Evolutionary conservation across 2,329 filamentous ascomycete species (phyloP).

Genomic region (Aspergillus pseudoglaucus): DNA sequence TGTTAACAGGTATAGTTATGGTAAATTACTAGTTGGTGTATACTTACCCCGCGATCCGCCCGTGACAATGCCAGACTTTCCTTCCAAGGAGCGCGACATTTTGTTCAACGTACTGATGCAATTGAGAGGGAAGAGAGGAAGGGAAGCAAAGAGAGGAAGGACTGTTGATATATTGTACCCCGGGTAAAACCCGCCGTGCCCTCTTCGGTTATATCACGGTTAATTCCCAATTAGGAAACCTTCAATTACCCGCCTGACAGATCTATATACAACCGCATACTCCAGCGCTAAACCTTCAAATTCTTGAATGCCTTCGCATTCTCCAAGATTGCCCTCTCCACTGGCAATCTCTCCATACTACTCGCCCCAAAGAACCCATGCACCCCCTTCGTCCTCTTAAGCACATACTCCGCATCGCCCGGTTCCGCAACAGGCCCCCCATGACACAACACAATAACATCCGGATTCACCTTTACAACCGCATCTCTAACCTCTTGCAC

Average conservation of each 20-base stretch:
- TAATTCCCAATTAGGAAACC: conserved; percentile 21
- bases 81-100: conserved; percentile 48
- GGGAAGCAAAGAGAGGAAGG: not conserved
- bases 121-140: not conserved
- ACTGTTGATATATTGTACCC: not conserved
- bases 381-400: conserved; percentile 55
- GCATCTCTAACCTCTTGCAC: conserved; percentile 61
- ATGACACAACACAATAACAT: conserved; percentile 63
- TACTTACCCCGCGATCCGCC: conserved; percentile 66
- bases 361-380: conserved; percentile 68
- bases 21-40: conserved; percentile 1
- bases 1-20: conserved; percentile 3
- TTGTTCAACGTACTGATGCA: not conserved
- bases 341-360: conserved; percentile 61
- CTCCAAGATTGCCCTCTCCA: conserved; percentile 59
- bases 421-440: conserved; percentile 62
- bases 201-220: conserved; percentile 4
- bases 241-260: not conserved
- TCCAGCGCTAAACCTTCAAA: conserved; percentile 16
- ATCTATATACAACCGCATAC: not conserved
- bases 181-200: not conserved
- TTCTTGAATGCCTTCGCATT: conserved; percentile 52
- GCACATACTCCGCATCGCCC: conserved; percentile 57
- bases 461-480: conserved; percentile 48
- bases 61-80: conserved; percentile 72